A percentile compares a stretch with the other conserved stretches of the same genome.
Evolutionary conservation across 768 basidiomycete genomes (phyloP).

Genomic region (Cubamyces lactineus): DNA sequence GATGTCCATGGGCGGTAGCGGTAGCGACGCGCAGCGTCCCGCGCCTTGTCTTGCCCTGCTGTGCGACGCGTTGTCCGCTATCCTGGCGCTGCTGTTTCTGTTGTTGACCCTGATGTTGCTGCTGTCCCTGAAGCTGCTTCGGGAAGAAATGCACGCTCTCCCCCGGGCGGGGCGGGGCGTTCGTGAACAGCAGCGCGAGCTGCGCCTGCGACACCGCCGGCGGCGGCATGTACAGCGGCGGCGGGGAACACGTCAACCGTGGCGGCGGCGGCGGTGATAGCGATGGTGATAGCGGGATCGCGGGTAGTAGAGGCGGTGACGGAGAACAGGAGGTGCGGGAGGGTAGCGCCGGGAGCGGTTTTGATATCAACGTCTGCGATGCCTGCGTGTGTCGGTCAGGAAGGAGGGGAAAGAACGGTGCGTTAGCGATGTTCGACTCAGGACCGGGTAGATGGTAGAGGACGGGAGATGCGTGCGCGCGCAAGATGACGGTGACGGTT

Average conservation of each 20-base stretch:
- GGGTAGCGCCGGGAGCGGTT: conserved; percentile 12
- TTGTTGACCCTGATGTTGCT: no score
- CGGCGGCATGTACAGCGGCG: conserved; percentile 12
- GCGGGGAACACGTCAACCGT: background rate
- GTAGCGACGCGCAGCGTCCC: conserved; percentile 19
- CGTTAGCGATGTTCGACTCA: no score
- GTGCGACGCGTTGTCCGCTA: no score
- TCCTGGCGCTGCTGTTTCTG: no score
- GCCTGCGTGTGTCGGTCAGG: background rate
- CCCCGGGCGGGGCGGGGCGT: background rate
- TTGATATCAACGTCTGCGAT: conserved; percentile 5
- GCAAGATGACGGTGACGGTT: no score
- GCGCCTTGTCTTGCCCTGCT: background rate
- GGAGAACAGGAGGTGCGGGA: no score
- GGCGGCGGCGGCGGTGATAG: background rate
- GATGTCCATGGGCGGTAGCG: background rate
- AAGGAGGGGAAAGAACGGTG: background rate
- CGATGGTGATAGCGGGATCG: background rate
- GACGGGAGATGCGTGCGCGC: no score
- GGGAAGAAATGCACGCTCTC: conserved; percentile 21
- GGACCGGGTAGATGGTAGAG: no score
- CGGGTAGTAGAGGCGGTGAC: no score
- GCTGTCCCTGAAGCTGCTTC: background rate
- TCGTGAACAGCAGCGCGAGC: conserved; percentile 17
- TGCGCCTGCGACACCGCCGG: conserved; percentile 20